Base-by-base conservation (phyloP, 2,329 filamentous ascomycete species). In the Exophiala oligosperma region DNA sequence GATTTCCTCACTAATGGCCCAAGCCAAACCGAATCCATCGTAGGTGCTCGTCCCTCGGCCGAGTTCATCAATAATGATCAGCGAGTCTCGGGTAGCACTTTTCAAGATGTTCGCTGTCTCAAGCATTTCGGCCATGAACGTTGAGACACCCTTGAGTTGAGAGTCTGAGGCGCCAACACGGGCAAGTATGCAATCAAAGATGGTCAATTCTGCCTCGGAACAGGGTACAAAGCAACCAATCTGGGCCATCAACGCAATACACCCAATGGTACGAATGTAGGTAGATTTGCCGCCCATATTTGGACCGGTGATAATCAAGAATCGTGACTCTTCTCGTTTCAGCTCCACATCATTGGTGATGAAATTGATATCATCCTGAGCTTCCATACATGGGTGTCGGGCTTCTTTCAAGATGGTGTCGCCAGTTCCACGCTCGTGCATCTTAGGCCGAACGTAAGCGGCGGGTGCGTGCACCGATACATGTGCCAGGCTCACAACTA, bases 251-350 rank as follows among this genome's bases (percentile, higher is more conserved):
- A 99, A 83, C 1, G 94, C 93, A 60, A 99, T 94, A 53, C 97
- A 94, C 32, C 93, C 94, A 23, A 96, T 95, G 73, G 97, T 94
- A 17, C 95, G 89, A 70, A 99, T 99, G 72, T 97, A 99, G 0
- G 93, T 99, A 7, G 91, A 96, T 77, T 99, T 99, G 67, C 94
- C 94, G 66, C 94, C 95, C 94, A 99, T 99, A 75, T 99, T 99
- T 51, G 94, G 94, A 0, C 94, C 94, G 0, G 93, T 97, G 71
- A 97, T 97, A 77, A 97, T 93, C 40, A 97, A 81, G 75, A 99
- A 97, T 2, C 93, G 92, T 0, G 91, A 96, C 49, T 84, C 81
- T 57, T 87, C 87, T 7, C 92, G 87, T 4, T 84, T 81, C 38
- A 99, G 84, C 53, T 87, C 86, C 23, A 97, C 91, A 67, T 99